Evolutionary conservation across 345 rosid species (phyloP).

Genomic region (Citrus maxima): DNA sequence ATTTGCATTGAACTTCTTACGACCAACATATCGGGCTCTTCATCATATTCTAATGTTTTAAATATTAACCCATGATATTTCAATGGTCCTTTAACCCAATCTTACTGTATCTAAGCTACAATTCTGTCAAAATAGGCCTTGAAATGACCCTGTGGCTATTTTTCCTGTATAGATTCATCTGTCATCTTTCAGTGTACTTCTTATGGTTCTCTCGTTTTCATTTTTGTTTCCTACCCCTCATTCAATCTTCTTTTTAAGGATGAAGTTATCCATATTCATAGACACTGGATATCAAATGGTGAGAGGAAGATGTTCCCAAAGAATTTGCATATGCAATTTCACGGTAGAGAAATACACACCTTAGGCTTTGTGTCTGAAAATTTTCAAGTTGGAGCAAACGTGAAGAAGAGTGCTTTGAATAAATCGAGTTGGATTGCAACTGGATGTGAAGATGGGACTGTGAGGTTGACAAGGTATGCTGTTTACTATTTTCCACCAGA

Average conservation of each 20-base stretch:
- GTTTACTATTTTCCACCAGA: constrained; percentile 9
- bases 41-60: background rate
- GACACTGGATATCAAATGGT: constrained; percentile 49
- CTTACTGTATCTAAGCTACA: background rate
- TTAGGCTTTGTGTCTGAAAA: constrained; percentile 64
- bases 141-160: background rate
- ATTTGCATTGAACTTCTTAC: background rate
- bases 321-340: constrained; percentile 82
- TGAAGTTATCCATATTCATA: constrained; percentile 72
- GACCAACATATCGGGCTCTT: background rate
- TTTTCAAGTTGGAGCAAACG: constrained; percentile 28
- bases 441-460: constrained; percentile 98
- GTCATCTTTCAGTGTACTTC: background rate
- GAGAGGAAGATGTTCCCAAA: constrained; percentile 56
- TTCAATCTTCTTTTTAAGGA: constrained; percentile 48
- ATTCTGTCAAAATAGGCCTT: background rate
- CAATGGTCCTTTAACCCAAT: background rate
- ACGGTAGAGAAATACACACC: constrained; percentile 94
- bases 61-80: background rate
- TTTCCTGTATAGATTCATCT: background rate
- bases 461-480: constrained; percentile 82
- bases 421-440: constrained; percentile 83
- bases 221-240: constrained; percentile 8
- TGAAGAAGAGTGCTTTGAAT: constrained; percentile 26
- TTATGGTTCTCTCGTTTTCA: background rate